Evolutionary conservation across 2,329 filamentous ascomycete genomes (phyloP).

Genomic region (Mycosphaerella arachidis): DNA sequence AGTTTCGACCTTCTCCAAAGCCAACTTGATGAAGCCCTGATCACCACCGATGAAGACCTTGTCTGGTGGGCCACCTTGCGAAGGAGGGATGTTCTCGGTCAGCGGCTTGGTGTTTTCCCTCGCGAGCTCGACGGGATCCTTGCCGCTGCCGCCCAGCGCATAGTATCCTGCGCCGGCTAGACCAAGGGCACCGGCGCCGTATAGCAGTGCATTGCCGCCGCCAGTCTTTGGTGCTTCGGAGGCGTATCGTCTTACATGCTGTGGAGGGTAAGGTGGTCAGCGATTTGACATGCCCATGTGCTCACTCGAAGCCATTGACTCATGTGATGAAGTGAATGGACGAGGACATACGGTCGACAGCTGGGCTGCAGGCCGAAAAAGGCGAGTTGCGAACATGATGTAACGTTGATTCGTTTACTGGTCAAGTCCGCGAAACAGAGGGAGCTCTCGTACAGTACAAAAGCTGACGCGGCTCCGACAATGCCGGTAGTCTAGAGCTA

Average conservation of each 20-base stretch:
- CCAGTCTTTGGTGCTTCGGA: conserved; percentile 52
- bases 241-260: conserved; percentile 70
- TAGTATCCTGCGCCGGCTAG: conserved; percentile 56
- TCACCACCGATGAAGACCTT: conserved; percentile 73
- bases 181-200: conserved; percentile 55
- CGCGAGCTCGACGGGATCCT: conserved; percentile 23
- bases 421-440: background rate
- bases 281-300: conserved; percentile 1
- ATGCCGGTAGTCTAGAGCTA: background rate
- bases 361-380: conserved; percentile 26
- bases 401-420: background rate
- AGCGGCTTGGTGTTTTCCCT: conserved; percentile 31
- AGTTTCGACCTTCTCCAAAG: conserved; percentile 70
- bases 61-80: conserved; percentile 38
- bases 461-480: background rate
- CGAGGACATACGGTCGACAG: conserved; percentile 34
- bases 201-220: conserved; percentile 57
- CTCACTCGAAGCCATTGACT: background rate
- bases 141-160: conserved; percentile 17
- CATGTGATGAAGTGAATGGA: conserved; percentile 1
- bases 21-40: conserved; percentile 80
- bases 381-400: conserved; percentile 24
- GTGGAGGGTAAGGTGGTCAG: conserved; percentile 21
- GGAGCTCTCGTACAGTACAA: background rate
- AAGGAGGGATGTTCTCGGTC: conserved; percentile 37